Percentiles rank a stretch among this genome's conserved stretches.
These are phyloP conservation scores for Megacollybia platyphylla DNA, from an alignment of 1,284 basidiomycete genomes.

Conservation along the genomic window DNA sequence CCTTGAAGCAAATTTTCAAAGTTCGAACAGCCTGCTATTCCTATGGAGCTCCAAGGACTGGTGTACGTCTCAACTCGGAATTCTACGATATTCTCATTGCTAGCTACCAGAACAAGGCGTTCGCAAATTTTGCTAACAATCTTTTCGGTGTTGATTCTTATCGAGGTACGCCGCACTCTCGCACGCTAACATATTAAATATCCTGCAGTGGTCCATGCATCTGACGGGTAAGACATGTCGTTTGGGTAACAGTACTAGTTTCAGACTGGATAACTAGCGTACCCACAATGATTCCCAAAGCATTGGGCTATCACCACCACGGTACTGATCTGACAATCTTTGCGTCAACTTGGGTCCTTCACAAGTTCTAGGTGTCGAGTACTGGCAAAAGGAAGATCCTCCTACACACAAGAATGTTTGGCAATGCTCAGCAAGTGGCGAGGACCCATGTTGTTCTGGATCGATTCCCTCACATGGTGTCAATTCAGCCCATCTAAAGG, in stretches of 20 bases:
- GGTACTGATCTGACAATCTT: slow-evolving; percentile 9
- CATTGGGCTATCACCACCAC: slow-evolving; percentile 27
- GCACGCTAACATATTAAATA: not conserved
- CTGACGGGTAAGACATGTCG: slow-evolving; percentile 23
- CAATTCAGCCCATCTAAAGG: slow-evolving; percentile 14
- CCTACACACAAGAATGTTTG: slow-evolving; percentile 10
- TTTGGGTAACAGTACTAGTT: not conserved
- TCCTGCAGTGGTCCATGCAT: slow-evolving; percentile 26
- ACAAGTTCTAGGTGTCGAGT: slow-evolving; percentile 13
- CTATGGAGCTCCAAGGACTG: slow-evolving; percentile 6
- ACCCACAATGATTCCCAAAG: slow-evolving; percentile 15
- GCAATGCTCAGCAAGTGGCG: slow-evolving; percentile 13
- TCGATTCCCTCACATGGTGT: slow-evolving; percentile 14
- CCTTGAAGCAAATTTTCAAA: slow-evolving; percentile 25
- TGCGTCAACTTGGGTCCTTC: not conserved
- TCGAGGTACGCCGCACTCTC: slow-evolving; percentile 15
- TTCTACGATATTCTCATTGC: not conserved
- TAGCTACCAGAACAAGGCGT: slow-evolving; percentile 4
- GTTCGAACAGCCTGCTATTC: slow-evolving; percentile 1
- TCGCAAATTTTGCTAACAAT: slow-evolving; percentile 9
- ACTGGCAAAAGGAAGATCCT: slow-evolving; percentile 16
- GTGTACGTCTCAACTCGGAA: slow-evolving; percentile 1
- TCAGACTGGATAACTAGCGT: slow-evolving; percentile 10
- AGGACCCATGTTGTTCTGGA: slow-evolving; percentile 17
- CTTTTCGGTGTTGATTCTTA: slow-evolving; percentile 4